Percentiles rank a stretch among this genome's conserved stretches.
Conservation (phyloP, 257 asterid genomes). For the Petunia secreta region DNA sequence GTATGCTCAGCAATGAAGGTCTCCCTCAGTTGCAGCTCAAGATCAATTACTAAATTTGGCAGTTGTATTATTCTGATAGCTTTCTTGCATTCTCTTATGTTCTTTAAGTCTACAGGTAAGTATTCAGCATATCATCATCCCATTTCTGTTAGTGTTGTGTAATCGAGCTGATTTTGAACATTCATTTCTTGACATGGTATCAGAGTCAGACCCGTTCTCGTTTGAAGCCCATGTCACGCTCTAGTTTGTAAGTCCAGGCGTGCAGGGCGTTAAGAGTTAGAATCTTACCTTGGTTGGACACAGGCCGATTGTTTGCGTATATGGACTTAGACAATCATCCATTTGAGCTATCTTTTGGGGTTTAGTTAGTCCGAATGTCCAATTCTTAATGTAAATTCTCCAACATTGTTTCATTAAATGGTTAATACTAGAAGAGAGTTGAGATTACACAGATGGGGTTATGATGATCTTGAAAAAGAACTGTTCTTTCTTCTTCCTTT, state of each 20-base stretch:
- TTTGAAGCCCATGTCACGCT: too few relatives aligned
- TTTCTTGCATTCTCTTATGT: slow-evolving; percentile 31
- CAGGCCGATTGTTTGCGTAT: too few relatives aligned
- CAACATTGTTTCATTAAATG: background rate
- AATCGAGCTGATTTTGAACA: background rate
- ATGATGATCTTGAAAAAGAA: background rate
- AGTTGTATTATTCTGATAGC: slow-evolving; percentile 11
- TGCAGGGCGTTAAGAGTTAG: too few relatives aligned
- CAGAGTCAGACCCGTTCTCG: too few relatives aligned
- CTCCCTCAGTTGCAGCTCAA: slow-evolving; percentile 21
- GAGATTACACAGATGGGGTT: background rate
- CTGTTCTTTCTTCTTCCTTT: background rate
- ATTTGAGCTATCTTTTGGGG: too few relatives aligned
- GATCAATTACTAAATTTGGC: slow-evolving; percentile 12
- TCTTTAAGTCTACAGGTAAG: slow-evolving; percentile 37
- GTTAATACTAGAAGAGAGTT: background rate
- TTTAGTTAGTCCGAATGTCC: too few relatives aligned
- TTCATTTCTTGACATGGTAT: too few relatives aligned
- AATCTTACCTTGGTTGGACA: too few relatives aligned
- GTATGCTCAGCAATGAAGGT: slow-evolving; percentile 26
- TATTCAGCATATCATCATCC: background rate
- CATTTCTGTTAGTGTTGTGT: background rate
- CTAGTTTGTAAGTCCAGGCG: too few relatives aligned
- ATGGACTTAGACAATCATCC: too few relatives aligned
- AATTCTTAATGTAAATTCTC: background rate